Percentiles rank a stretch among this genome's conserved stretches.
phyloP scores from a whole-genome alignment of 306 rosid species.

The Dalbergia cochinchinensis region DNA sequence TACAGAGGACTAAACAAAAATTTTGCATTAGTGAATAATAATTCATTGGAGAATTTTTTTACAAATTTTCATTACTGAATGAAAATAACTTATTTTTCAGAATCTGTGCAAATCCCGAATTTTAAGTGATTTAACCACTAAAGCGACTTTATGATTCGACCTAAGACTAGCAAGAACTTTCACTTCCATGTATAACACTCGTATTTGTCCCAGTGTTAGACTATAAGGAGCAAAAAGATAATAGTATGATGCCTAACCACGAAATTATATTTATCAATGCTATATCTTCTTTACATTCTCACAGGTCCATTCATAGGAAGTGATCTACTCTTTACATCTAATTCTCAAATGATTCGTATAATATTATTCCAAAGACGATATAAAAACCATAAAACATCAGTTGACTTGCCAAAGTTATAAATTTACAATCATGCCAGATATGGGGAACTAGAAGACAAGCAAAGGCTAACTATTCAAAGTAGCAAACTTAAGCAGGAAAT shows the following conservation, averaged over 20 bases:
- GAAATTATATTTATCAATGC: background rate
- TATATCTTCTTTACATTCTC: slow-evolving; percentile 2
- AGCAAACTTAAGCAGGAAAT: slow-evolving; percentile 38
- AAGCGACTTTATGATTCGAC: background rate
- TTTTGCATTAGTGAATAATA: too few relatives aligned
- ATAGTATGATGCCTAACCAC: slow-evolving; percentile 9
- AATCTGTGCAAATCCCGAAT: too few relatives aligned
- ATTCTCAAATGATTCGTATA: slow-evolving; percentile 28
- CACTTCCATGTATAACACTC: slow-evolving; percentile 5
- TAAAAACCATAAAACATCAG: slow-evolving; percentile 34
- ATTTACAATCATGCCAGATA: slow-evolving; percentile 31
- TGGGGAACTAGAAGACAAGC: slow-evolving; percentile 34
- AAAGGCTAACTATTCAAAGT: slow-evolving; percentile 30
- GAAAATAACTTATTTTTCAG: too few relatives aligned
- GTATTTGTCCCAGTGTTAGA: background rate
- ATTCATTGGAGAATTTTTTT: too few relatives aligned
- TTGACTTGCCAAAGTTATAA: slow-evolving; percentile 34
- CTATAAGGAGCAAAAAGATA: background rate
- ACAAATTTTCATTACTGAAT: too few relatives aligned
- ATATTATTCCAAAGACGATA: slow-evolving; percentile 32
- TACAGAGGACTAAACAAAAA: too few relatives aligned
- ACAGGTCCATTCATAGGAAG: background rate
- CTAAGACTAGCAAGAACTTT: background rate
- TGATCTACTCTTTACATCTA: background rate
- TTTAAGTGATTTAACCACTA: background rate